phyloP scores from a whole-genome alignment of 225 moss, liverwort and hornwort genomes.

The Bryum argenteum region DNA sequence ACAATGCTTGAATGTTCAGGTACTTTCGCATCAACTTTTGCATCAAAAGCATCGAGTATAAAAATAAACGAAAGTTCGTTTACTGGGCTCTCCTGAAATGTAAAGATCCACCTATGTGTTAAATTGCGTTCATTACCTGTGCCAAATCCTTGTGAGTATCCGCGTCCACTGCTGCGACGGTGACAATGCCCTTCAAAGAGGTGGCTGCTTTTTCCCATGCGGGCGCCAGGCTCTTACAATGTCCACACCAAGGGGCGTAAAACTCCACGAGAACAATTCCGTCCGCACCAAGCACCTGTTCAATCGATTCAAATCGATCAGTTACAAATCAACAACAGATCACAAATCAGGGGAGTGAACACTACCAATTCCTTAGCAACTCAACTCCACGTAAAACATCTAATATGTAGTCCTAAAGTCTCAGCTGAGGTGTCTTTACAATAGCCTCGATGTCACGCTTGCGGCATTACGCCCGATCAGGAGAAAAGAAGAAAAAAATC shows the following conservation, averaged over 20 bases:
- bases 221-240: constrained; percentile 87
- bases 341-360: too few relatives aligned
- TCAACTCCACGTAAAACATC: not conserved
- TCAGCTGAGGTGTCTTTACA: constrained; percentile 3
- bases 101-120: constrained; percentile 5
- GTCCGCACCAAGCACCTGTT: constrained; percentile 84
- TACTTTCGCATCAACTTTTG: not conserved
- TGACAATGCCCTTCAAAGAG: constrained; percentile 81
- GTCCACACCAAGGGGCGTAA: constrained; percentile 95
- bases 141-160: constrained; percentile 90
- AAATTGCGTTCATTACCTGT: constrained; percentile 52
- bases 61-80: constrained; percentile 8
- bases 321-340: not conserved
- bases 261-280: constrained; percentile 93
- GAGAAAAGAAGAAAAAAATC: not conserved
- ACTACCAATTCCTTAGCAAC: not conserved
- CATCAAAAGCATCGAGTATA: not conserved
- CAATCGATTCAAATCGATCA: not conserved
- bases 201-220: constrained; percentile 96
- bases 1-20: not conserved
- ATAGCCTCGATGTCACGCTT: not conserved
- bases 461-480: not conserved
- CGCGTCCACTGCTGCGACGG: constrained; percentile 88
- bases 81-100: not conserved
- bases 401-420: not conserved